Conservation (phyloP, 768 basidiomycete species). For the button mushroom (Agaricus bisporus) region DNA sequence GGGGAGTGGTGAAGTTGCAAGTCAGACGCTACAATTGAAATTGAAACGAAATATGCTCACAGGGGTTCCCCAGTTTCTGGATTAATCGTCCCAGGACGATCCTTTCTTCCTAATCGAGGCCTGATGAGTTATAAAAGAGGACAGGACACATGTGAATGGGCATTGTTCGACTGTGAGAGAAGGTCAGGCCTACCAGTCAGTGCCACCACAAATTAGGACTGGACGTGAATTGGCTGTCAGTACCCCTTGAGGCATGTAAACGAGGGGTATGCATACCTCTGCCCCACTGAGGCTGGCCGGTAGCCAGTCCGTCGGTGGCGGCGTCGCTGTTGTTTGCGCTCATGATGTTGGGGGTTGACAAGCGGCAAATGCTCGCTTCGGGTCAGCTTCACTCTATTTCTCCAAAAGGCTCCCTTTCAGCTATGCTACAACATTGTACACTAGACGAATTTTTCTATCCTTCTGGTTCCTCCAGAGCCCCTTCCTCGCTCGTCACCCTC, state of each 20-base stretch:
- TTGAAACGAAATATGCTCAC: constrained; percentile 22
- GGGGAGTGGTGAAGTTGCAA: constrained; percentile 2
- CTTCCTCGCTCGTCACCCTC: background rate
- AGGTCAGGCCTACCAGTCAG: constrained; percentile 64
- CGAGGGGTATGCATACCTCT: constrained; percentile 23
- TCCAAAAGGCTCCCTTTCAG: constrained; percentile 9
- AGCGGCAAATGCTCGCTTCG: constrained; percentile 8
- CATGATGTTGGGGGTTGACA: constrained; percentile 14
- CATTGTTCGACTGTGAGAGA: constrained; percentile 23
- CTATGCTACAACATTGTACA: constrained; percentile 5
- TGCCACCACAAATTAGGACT: constrained; percentile 86
- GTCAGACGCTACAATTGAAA: constrained; percentile 4
- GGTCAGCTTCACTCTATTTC: constrained; percentile 13
- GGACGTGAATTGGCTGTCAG: constrained; percentile 16
- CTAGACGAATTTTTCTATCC: background rate
- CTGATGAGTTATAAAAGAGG: constrained; percentile 28
- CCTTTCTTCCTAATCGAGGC: constrained; percentile 74
- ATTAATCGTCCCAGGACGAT: constrained; percentile 44
- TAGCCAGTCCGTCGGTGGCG: constrained; percentile 4
- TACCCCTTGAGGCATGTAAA: constrained; percentile 11
- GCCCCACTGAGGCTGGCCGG: constrained; percentile 38
- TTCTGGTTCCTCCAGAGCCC: background rate
- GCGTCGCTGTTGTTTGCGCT: constrained; percentile 6
- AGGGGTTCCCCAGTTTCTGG: constrained; percentile 32
- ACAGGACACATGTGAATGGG: constrained; percentile 16